These are phyloP conservation scores for Wallacemonas sp. DNA, from an alignment of 208 protist genomes.

Conservation along the genomic window DNA sequence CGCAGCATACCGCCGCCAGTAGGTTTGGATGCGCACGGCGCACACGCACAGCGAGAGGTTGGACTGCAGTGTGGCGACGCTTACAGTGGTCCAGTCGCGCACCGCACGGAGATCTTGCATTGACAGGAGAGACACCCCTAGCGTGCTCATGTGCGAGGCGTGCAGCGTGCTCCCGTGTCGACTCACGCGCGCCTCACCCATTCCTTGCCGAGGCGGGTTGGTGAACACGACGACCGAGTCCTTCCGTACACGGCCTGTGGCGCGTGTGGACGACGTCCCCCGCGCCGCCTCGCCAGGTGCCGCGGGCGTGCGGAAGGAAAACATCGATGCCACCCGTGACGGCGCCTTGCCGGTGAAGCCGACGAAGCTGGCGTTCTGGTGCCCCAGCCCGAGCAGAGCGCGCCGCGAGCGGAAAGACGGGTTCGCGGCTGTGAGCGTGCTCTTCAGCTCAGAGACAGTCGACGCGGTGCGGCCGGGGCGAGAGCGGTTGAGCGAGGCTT, in stretches of 20 bases:
- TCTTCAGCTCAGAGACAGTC: slow-evolving; percentile 7
- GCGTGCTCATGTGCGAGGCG: too few species aligned
- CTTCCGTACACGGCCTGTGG: neutral
- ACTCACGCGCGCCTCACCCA: too few species aligned
- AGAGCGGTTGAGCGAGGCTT: neutral
- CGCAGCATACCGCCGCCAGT: slow-evolving; percentile 31
- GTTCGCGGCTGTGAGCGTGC: neutral
- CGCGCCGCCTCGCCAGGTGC: too few species aligned
- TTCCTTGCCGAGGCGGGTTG: too few species aligned
- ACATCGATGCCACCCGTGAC: neutral
- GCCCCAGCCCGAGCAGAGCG: neutral
- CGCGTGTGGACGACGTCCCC: too few species aligned
- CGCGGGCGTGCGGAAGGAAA: neutral
- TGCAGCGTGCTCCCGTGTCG: too few species aligned
- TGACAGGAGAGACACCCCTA: too few species aligned
- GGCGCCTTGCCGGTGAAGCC: neutral
- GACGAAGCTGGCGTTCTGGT: neutral
- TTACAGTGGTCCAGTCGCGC: slow-evolving; percentile 9
- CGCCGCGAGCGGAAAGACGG: neutral
- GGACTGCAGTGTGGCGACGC: slow-evolving; percentile 4
- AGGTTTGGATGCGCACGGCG: slow-evolving; percentile 34
- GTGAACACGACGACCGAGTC: neutral
- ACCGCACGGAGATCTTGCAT: too few species aligned
- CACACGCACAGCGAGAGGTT: slow-evolving; percentile 32
- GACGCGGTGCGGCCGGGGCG: neutral